A percentile compares a stretch with the other conserved stretches of the same genome.
Conservation (phyloP, 169 alveolate genomes). For the Cryptosporidium canis region DNA sequence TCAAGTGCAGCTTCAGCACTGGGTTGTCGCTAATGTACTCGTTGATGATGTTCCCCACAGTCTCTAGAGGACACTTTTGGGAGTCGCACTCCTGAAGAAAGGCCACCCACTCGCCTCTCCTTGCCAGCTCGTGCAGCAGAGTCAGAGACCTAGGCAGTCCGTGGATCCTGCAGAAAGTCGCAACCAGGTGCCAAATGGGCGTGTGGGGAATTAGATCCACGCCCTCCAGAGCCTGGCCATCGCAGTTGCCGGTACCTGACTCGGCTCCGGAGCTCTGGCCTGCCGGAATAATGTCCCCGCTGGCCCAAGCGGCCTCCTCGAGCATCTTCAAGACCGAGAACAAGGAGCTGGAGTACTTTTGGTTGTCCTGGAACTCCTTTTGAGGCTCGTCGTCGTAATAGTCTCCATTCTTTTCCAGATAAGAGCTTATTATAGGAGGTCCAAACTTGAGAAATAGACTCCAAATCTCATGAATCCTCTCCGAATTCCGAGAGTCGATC, state of each 20-base stretch:
- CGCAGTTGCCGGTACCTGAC: not conserved
- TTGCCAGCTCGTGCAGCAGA: slow-evolving; percentile 85
- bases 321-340: slow-evolving; percentile 71
- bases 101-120: slow-evolving; percentile 86
- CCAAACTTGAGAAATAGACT: slow-evolving; percentile 51
- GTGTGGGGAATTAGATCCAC: slow-evolving; percentile 43
- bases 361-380: slow-evolving; percentile 27
- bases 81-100: slow-evolving; percentile 83
- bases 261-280: slow-evolving; percentile 32
- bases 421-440: slow-evolving; percentile 18
- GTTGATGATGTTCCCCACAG: slow-evolving; percentile 81
- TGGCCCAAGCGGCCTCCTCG: slow-evolving; percentile 84
- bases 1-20: slow-evolving; percentile 71
- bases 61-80: slow-evolving; percentile 85
- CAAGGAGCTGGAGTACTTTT: slow-evolving; percentile 23
- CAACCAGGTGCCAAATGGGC: slow-evolving; percentile 83
- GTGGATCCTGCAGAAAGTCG: slow-evolving; percentile 81
- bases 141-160: slow-evolving; percentile 82
- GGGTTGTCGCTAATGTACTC: slow-evolving; percentile 83
- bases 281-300: slow-evolving; percentile 16
- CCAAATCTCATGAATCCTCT: slow-evolving; percentile 47
- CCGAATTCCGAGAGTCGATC: not conserved
- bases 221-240: not conserved
- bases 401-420: slow-evolving; percentile 3
- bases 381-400: not conserved